Evolutionary conservation across 768 basidiomycete species (phyloP).

Genomic region (Phylloporus sp.): DNA sequence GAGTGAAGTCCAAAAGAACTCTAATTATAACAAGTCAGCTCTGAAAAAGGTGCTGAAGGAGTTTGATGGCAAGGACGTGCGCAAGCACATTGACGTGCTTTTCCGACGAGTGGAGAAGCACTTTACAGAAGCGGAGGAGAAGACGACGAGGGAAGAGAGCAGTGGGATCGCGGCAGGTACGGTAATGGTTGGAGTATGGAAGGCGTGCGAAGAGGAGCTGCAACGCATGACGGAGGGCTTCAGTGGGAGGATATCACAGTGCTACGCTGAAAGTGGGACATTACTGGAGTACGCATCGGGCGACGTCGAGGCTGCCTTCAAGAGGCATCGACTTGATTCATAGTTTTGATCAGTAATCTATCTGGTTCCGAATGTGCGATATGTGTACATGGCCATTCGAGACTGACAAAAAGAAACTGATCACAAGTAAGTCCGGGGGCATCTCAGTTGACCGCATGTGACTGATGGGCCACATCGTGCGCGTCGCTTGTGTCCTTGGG

Average conservation of each 20-base stretch:
- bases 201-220: slow-evolving; percentile 82
- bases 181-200: slow-evolving; percentile 84
- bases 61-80: slow-evolving; percentile 80
- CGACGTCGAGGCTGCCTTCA: slow-evolving; percentile 79
- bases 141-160: slow-evolving; percentile 47
- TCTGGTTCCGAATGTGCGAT: neutral
- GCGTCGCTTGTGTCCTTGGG: slow-evolving; percentile 11
- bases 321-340: slow-evolving; percentile 46
- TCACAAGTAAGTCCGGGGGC: neutral
- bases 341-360: slow-evolving; percentile 11
- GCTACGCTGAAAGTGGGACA: slow-evolving; percentile 72
- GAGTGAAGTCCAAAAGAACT: slow-evolving; percentile 68
- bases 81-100: slow-evolving; percentile 80
- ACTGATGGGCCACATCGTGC: slow-evolving; percentile 10
- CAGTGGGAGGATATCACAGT: slow-evolving; percentile 61
- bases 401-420: neutral
- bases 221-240: slow-evolving; percentile 68
- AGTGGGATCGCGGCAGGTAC: slow-evolving; percentile 55
- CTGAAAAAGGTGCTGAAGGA: slow-evolving; percentile 87
- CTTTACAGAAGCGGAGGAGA: slow-evolving; percentile 79
- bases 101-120: slow-evolving; percentile 95
- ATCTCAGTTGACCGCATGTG: slow-evolving; percentile 13
- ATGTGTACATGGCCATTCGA: slow-evolving; percentile 5
- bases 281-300: slow-evolving; percentile 65
- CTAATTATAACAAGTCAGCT: slow-evolving; percentile 66